Base-by-base conservation (phyloP, 441 rosid genomes). In the Metrosideros polymorpha region DNA sequence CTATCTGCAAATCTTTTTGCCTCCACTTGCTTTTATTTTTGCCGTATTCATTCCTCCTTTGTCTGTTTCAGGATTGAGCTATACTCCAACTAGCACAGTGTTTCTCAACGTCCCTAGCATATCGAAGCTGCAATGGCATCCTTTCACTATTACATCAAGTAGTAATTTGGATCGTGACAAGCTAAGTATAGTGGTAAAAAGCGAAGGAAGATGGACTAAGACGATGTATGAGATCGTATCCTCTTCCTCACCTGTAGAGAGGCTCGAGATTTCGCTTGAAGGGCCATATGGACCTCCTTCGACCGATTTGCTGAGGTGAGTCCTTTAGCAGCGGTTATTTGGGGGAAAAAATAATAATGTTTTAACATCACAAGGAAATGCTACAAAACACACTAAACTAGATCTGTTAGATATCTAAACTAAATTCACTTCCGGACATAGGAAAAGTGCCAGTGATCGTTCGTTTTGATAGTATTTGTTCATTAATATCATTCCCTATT, bases 41-140 rank as follows among this genome's bases (percentile, higher is more conserved):
- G n/a, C 47, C 47, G 3, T 71, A 71, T 1, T 71, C 9, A 10
- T 35, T 35, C 79, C 79, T 35, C 27, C 77, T 83, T 19, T 61
- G 57, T 24, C 56, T 75, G 59, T 71, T 84, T 84, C 29, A 83
- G 84, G 84, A 55, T 51, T 83, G 84, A 83, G 57, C 57, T 83
- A 83, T 29, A 19, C 55, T 25, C 84, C 84, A 18, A 52, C 75
- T 13, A 84, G 76, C 85, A 84, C 61, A 19, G 61, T 27, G 53
- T 84, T 84, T 59, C 27, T 84, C 19, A 84, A 84, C 85, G 24
- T 84, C 50, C 85, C 53, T 39, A 84, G 39, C 85, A 39, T 84
- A 84, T 84, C 85, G 4, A 83, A 52, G 84, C 84, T 83, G 39
- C 84, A 83, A 83, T 83, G 84, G 84, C 84, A 83, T 55, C 84